Conservation (phyloP, 2,329 filamentous ascomycete species). For the Fusarium lyarnte region DNA sequence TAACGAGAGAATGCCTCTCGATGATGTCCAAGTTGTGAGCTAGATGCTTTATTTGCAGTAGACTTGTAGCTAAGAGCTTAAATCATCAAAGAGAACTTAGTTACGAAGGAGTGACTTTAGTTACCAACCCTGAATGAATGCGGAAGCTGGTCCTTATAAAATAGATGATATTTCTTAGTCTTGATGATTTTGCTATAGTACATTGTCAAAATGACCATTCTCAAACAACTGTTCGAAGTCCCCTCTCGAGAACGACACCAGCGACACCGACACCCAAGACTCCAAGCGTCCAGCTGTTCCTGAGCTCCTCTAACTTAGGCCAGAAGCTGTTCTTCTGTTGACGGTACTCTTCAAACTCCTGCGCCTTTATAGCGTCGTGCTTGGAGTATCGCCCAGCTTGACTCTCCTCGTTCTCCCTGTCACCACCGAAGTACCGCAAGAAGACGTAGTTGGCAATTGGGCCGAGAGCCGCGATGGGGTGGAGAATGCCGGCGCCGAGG, state of each 20-base stretch:
- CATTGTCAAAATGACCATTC: not conserved
- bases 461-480: not conserved
- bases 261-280: not conserved
- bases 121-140: too few species aligned
- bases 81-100: too few species aligned
- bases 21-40: too few species aligned
- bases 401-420: slow-evolving; percentile 7
- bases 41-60: too few species aligned
- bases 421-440: slow-evolving; percentile 4
- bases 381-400: slow-evolving; percentile 8
- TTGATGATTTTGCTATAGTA: not conserved
- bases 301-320: slow-evolving; percentile 1
- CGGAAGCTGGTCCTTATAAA: too few species aligned
- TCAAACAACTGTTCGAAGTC: not conserved
- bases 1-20: too few species aligned
- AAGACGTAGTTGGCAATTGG: slow-evolving; percentile 16
- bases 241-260: slow-evolving; percentile 3
- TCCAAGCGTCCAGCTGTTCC: not conserved
- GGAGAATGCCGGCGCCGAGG: not conserved
- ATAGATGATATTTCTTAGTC: accelerated
- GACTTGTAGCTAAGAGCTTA: too few species aligned
- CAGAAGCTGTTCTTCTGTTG: slow-evolving; percentile 23
- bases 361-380: not conserved
- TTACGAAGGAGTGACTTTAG: too few species aligned
- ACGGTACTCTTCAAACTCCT: not conserved